Conservation (phyloP, 768 basidiomycete genomes). For the Sarcodon aspratus region DNA sequence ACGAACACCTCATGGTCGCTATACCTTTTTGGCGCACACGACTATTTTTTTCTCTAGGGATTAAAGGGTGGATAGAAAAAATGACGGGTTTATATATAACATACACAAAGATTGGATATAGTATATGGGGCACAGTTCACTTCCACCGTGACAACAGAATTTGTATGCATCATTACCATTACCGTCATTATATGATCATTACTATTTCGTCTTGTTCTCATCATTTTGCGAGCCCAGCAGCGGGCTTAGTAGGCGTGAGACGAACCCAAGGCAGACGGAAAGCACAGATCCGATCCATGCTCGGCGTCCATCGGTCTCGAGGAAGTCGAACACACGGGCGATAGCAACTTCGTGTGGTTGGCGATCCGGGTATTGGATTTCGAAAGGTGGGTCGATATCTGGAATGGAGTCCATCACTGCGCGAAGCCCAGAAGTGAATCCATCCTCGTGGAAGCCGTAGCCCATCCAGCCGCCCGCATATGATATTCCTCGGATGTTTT, state of each 20-base stretch:
- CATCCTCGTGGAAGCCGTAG: slow-evolving; percentile 80
- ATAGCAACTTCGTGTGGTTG: slow-evolving; percentile 11
- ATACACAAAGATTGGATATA: no score
- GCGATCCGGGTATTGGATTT: slow-evolving; percentile 27
- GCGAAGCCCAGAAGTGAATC: slow-evolving; percentile 39
- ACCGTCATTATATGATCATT: no score
- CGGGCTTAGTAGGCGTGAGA: neutral
- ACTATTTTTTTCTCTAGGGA: no score
- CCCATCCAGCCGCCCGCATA: slow-evolving; percentile 61
- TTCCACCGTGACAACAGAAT: no score
- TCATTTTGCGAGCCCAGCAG: no score
- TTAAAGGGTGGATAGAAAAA: no score
- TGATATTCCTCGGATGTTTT: slow-evolving; percentile 48
- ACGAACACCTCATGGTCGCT: no score
- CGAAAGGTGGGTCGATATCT: slow-evolving; percentile 27
- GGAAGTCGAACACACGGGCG: slow-evolving; percentile 25
- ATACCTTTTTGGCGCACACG: no score
- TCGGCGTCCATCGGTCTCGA: slow-evolving; percentile 26
- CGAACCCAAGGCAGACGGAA: slow-evolving; percentile 5
- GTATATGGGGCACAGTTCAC: no score
- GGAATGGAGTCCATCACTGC: slow-evolving; percentile 12
- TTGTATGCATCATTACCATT: no score
- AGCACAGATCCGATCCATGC: slow-evolving; percentile 17
- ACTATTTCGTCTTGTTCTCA: no score
- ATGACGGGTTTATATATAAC: no score